A percentile compares a stretch with the other conserved stretches of the same genome.
Evolutionary conservation across 306 rosid species (phyloP).

Genomic region (Inga oerstediana): DNA sequence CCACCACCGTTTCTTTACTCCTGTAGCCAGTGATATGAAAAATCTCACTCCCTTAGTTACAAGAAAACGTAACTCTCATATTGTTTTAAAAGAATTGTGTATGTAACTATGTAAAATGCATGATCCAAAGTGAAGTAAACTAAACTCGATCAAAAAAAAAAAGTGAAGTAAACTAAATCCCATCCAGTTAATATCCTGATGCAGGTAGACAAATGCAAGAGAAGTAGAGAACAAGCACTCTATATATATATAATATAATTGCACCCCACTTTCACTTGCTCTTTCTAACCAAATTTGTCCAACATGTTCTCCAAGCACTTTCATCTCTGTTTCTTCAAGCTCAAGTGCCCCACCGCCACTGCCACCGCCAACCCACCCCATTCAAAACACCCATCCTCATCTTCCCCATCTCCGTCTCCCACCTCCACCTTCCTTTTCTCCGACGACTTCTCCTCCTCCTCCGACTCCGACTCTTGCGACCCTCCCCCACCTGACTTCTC

Average conservation of each 20-base stretch:
- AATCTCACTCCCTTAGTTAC: too few relatives aligned
- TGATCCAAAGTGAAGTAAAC: not conserved
- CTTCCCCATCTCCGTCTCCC: conserved; percentile 20
- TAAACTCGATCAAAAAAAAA: not conserved
- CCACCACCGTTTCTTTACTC: too few relatives aligned
- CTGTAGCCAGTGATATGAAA: too few relatives aligned
- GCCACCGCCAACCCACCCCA: conserved; percentile 22
- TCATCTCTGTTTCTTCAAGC: conserved; percentile 71
- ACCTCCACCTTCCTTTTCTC: conserved; percentile 15
- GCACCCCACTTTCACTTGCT: not conserved
- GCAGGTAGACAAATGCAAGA: not conserved
- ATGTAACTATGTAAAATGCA: not conserved
- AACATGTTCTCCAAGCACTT: conserved; percentile 56
- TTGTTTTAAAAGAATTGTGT: not conserved
- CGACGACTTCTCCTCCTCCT: conserved; percentile 39
- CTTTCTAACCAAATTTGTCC: conserved; percentile 38
- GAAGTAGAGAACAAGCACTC: not conserved
- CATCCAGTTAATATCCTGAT: not conserved
- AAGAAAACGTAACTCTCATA: too few relatives aligned
- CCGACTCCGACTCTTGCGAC: conserved; percentile 27
- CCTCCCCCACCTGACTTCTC: conserved; percentile 66
- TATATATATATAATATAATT: not conserved
- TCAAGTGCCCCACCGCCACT: conserved; percentile 48
- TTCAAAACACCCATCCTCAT: conserved; percentile 11
- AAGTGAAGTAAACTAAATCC: not conserved